These are phyloP conservation scores for Aphanomyces invadans DNA, from an alignment of 352 stramenopile species.

Conservation along the genomic window DNA sequence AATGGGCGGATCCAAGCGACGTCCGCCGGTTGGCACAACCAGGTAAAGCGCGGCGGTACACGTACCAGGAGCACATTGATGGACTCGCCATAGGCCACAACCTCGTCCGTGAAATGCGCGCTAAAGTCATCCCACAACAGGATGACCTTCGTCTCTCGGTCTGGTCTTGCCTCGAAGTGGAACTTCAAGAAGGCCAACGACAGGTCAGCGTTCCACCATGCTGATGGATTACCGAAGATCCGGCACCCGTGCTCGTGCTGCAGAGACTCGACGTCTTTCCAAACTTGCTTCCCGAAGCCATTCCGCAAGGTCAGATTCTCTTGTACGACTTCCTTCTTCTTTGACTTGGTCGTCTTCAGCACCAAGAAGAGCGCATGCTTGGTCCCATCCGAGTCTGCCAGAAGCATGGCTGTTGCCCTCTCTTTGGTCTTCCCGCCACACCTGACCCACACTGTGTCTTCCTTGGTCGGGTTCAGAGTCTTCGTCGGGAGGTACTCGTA, in stretches of 20 bases:
- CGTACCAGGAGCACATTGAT: neutral
- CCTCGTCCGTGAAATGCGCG: conserved; percentile 1
- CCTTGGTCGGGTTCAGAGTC: neutral
- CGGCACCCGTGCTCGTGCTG: neutral
- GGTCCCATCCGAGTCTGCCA: conserved; percentile 2
- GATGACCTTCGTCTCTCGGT: neutral
- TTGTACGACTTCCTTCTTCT: conserved; percentile 1
- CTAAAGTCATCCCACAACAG: conserved; percentile 19
- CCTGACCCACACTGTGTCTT: neutral
- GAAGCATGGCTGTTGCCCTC: neutral
- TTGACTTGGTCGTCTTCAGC: neutral
- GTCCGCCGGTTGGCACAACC: conserved; percentile 12
- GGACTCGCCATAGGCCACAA: neutral
- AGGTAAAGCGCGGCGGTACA: conserved; percentile 5
- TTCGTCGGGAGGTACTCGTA: conserved; percentile 11
- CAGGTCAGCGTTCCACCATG: conserved; percentile 7
- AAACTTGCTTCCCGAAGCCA: neutral
- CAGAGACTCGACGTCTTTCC: neutral
- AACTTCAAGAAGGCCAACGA: conserved; percentile 4
- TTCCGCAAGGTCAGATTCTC: neutral
- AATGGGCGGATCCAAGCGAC: conserved; percentile 10
- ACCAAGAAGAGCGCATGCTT: conserved; percentile 14
- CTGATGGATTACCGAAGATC: neutral
- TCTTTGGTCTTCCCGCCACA: conserved; percentile 4
- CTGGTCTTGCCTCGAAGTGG: neutral